These are phyloP conservation scores for Lentinus brumalis DNA, from an alignment of 768 basidiomycete species.

Conservation along the genomic window DNA sequence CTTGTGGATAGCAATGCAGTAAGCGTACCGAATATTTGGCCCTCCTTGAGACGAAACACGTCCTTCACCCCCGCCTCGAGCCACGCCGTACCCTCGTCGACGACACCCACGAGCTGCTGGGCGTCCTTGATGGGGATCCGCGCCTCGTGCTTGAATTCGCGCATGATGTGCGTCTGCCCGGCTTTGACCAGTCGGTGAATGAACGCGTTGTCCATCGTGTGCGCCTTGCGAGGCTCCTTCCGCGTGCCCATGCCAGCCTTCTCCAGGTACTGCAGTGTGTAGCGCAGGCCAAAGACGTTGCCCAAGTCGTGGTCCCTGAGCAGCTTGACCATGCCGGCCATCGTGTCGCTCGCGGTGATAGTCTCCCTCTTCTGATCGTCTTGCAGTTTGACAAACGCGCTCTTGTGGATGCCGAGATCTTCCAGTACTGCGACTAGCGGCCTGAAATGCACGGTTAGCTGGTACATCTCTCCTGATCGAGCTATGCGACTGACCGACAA, in stretches of 20 bases:
- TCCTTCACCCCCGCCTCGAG: slow-evolving; percentile 46
- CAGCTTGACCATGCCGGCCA: slow-evolving; percentile 47
- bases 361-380: slow-evolving; percentile 54
- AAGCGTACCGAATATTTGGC: slow-evolving; percentile 69
- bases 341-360: slow-evolving; percentile 59
- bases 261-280: slow-evolving; percentile 50
- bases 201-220: slow-evolving; percentile 22
- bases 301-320: slow-evolving; percentile 52
- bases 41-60: slow-evolving; percentile 55
- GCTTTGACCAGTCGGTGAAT: slow-evolving; percentile 20
- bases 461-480: not conserved
- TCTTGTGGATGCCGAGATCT: slow-evolving; percentile 60
- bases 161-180: slow-evolving; percentile 65
- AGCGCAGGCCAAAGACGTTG: slow-evolving; percentile 48
- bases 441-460: slow-evolving; percentile 36
- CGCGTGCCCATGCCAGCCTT: slow-evolving; percentile 26
- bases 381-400: slow-evolving; percentile 65
- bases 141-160: slow-evolving; percentile 75
- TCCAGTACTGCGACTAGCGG: slow-evolving; percentile 79
- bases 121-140: slow-evolving; percentile 71
- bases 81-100: slow-evolving; percentile 80
- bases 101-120: slow-evolving; percentile 75
- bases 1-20: not conserved
- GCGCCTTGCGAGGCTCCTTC: slow-evolving; percentile 7
- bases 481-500: slow-evolving; percentile 54